phyloP scores from a whole-genome alignment of 2,329 filamentous ascomycete genomes.

The Trichoderma aggressivum region DNA sequence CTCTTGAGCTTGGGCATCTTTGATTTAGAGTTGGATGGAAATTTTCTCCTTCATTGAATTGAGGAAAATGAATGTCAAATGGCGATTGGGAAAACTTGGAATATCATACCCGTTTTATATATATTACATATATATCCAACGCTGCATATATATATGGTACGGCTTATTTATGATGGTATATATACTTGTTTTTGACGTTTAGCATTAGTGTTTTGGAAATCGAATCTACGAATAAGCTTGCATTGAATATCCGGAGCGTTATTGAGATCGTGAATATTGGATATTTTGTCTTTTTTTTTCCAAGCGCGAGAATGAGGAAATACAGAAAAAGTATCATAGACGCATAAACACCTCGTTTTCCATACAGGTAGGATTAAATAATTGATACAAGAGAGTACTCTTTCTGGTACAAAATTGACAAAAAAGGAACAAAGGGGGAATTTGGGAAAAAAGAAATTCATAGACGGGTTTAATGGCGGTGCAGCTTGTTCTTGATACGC shows the following conservation, averaged over 20 bases:
- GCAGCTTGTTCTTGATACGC: conserved; percentile 68
- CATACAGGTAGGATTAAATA: background rate
- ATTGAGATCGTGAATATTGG: background rate
- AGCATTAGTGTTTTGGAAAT: background rate
- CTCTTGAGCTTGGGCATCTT: background rate
- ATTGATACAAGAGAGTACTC: background rate
- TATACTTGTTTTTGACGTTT: background rate
- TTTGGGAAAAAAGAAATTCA: background rate
- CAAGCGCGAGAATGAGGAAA: background rate
- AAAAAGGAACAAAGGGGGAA: background rate
- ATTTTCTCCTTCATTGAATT: background rate
- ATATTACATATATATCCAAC: background rate
- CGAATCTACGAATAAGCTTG: background rate
- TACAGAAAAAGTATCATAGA: background rate
- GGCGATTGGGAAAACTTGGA: background rate
- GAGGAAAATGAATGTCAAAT: background rate
- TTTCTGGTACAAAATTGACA: background rate
- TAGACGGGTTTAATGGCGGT: conserved; percentile 40
- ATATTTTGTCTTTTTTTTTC: background rate
- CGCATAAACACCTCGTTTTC: background rate
- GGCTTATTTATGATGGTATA: conserved; percentile 4
- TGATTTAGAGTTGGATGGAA: background rate
- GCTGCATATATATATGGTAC: background rate
- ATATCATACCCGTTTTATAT: background rate
- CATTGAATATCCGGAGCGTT: background rate